A percentile compares a stretch with the other conserved stretches of the same genome.
Conservation (phyloP, 169 alveolate genomes). For the Plasmodium vinckei region DNA sequence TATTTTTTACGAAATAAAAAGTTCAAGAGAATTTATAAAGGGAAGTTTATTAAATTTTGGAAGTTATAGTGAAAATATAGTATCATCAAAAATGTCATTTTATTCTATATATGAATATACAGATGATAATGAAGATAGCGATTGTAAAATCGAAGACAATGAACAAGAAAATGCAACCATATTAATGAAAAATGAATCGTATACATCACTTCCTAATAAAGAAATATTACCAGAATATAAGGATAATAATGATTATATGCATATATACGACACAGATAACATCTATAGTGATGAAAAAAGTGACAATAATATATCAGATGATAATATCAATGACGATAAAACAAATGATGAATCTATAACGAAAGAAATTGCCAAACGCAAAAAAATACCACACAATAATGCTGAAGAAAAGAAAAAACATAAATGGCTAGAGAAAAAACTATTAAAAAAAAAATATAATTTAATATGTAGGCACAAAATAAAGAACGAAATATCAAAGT, state of each 20-base stretch:
- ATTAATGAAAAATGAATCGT: neutral
- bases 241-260: slow-evolving; percentile 23
- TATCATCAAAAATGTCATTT: slow-evolving; percentile 46
- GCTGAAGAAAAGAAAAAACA: no score
- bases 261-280: slow-evolving; percentile 46
- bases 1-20: slow-evolving; percentile 32
- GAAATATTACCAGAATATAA: neutral
- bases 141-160: slow-evolving; percentile 6
- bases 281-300: slow-evolving; percentile 2
- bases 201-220: neutral
- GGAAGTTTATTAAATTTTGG: neutral
- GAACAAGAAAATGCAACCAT: neutral
- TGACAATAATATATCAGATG: neutral
- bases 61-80: neutral
- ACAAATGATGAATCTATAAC: neutral
- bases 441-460: neutral
- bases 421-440: no score
- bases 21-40: slow-evolving; percentile 18
- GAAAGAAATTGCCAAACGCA: neutral
- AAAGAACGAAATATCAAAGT: slow-evolving; percentile 14
- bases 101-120: slow-evolving; percentile 65
- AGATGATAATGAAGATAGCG: slow-evolving; percentile 51
- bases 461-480: slow-evolving; percentile 12
- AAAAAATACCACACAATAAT: neutral
- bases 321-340: neutral